Percentiles rank a stretch among this genome's conserved stretches.
phyloP scores from a whole-genome alignment of 2,329 filamentous ascomycete genomes.

The Nothomitra cinnamomea region DNA sequence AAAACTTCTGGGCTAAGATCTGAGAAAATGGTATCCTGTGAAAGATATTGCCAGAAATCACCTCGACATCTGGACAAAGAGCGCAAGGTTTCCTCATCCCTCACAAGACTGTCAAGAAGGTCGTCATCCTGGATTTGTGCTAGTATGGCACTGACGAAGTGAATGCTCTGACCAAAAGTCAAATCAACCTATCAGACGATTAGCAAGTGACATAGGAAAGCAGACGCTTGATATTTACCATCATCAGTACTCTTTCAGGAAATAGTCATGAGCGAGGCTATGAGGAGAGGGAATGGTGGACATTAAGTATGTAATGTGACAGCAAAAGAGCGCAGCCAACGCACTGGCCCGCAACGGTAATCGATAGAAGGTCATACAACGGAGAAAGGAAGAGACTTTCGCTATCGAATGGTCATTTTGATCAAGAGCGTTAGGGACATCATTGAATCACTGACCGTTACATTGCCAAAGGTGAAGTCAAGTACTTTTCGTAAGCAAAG shows the following conservation, averaged over 20 bases:
- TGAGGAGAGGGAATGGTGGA: background rate
- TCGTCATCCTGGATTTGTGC: background rate
- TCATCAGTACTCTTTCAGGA: background rate
- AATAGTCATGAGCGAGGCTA: background rate
- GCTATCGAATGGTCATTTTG: background rate
- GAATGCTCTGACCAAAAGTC: background rate
- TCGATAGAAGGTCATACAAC: too few species aligned
- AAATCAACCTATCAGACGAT: background rate
- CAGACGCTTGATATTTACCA: background rate
- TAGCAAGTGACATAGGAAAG: constrained; percentile 1
- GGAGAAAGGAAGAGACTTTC: background rate
- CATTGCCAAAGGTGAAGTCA: background rate
- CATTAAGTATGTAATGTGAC: background rate
- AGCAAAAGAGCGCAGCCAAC: background rate
- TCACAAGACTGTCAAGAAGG: background rate
- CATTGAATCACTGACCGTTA: background rate
- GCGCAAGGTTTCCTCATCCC: background rate
- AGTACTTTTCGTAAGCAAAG: background rate
- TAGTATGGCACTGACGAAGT: background rate
- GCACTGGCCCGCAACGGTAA: too few species aligned
- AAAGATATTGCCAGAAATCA: background rate
- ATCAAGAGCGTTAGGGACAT: background rate
- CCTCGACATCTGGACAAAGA: background rate
- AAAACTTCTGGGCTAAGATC: background rate
- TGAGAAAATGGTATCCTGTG: constrained; percentile 1